A percentile compares a stretch with the other conserved stretches of the same genome.
Conservation (phyloP, 2,329 filamentous ascomycete species). For the Lasiodiplodia theobromae region DNA sequence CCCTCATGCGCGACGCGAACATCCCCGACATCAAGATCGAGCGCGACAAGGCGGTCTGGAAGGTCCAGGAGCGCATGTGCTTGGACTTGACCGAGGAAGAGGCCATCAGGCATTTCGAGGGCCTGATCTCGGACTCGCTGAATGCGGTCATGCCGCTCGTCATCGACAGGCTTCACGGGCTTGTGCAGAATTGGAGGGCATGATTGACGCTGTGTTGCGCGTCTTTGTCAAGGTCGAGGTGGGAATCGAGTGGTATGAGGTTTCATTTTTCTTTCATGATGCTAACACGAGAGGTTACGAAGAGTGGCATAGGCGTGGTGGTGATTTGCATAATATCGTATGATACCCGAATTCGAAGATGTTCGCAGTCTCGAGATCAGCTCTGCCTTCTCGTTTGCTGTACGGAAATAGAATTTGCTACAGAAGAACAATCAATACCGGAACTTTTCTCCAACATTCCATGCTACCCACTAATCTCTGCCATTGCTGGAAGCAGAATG, state of each 20-base stretch:
- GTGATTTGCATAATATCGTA: neutral
- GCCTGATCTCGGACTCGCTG: constrained; percentile 88
- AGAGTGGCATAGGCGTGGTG: neutral
- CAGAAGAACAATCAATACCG: too few species aligned
- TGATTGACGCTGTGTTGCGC: neutral
- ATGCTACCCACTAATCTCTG: too few species aligned
- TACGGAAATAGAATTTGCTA: too few species aligned
- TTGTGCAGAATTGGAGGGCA: constrained; percentile 88
- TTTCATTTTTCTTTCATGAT: neutral
- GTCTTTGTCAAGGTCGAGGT: too few species aligned
- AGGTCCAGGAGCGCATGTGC: constrained; percentile 94
- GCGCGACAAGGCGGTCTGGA: constrained; percentile 90
- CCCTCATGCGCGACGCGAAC: constrained; percentile 95
- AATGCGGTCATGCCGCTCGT: constrained; percentile 91
- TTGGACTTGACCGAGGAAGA: constrained; percentile 92
- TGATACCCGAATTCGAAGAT: neutral
- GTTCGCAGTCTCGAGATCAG: neutral
- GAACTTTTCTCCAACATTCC: too few species aligned
- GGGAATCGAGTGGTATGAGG: neutral
- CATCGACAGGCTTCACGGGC: constrained; percentile 92
- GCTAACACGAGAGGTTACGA: neutral
- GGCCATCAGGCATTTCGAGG: constrained; percentile 84
- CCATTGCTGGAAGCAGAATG: too few species aligned
- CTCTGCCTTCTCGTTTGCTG: too few species aligned
- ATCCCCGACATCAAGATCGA: constrained; percentile 94